A percentile compares a stretch with the other conserved stretches of the same genome.
Evolutionary conservation across 2,329 filamentous ascomycete species (phyloP).

Genomic region (Calonectria naviculata): DNA sequence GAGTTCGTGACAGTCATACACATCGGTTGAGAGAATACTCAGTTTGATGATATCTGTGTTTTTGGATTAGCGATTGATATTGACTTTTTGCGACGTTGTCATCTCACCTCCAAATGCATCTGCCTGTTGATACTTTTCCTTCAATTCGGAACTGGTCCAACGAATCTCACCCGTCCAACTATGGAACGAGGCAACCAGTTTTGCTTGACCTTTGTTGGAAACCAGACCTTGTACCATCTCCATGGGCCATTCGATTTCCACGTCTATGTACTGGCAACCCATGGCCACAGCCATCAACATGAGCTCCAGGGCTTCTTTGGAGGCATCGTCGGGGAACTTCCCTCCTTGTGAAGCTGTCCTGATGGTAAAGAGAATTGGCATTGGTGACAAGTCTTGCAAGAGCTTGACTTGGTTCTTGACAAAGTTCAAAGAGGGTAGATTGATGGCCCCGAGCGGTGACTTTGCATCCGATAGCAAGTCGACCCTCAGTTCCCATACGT

Average conservation of each 20-base stretch:
- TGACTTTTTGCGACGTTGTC: neutral
- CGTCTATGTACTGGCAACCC: slow-evolving; percentile 5
- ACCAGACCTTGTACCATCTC: neutral
- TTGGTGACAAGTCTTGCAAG: neutral
- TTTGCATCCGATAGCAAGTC: neutral
- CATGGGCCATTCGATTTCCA: slow-evolving; percentile 12
- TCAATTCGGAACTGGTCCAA: neutral
- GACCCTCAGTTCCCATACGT: slow-evolving; percentile 7
- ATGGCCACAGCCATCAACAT: neutral
- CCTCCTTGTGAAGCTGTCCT: slow-evolving; percentile 2
- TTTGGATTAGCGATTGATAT: neutral
- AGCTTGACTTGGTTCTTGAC: neutral
- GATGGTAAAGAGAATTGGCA: slow-evolving; percentile 14
- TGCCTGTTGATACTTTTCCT: neutral
- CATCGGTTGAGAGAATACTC: slow-evolving; percentile 3
- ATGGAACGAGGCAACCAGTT: slow-evolving; percentile 6
- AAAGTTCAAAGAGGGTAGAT: neutral
- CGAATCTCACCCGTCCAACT: neutral
- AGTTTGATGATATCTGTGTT: slow-evolving; percentile 15
- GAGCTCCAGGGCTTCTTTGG: neutral
- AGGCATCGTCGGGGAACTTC: slow-evolving; percentile 4
- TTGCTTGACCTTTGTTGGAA: neutral
- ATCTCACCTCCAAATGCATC: neutral
- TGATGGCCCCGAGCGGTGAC: neutral
- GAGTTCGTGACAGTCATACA: slow-evolving; percentile 9